Base-by-base conservation (phyloP, 1,284 basidiomycete genomes). In the Malassezia obtusa region DNA sequence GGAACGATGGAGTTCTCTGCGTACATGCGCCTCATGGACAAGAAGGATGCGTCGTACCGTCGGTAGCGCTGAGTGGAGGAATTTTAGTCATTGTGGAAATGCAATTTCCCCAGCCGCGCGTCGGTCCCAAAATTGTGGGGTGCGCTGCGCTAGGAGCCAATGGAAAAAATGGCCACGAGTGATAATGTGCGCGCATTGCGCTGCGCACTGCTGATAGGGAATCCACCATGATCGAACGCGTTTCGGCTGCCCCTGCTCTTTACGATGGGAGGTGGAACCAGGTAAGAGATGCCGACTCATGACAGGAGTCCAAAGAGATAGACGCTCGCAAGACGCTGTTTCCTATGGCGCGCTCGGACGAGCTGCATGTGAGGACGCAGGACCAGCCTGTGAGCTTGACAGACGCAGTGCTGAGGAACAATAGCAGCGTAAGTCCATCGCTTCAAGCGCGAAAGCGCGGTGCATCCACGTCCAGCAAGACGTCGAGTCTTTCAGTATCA, bases 1-100 rank as follows among this genome's bases (percentile, higher is more conserved):
- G 44, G 44, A 9, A 22, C 19, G 4, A 46, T 46, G 44, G 44
- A 46, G 32, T 46, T 46, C 24, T 46, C 44, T 8, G 44, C 44
- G 5, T 46, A n/a, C 35, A 32, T 33, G 44, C 44, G 44, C 14
- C n/a, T 46, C 1, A 32, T 46, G 32, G 44, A 46, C 25, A 46
- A 46, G 35, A n/a, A n/a, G 1, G 44, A 46, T 25, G 14, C 33
- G 15, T 35, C 33, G 3, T 31, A 31, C 4, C 11, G 30, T 14
- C 30, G 30, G 11, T 31, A 31, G 30, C 4, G 11, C 7, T 11
- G 28, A 30, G n/a, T n/a, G n/a, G n/a, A n/a, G n/a, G n/a, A n/a
- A n/a, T n/a, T n/a, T n/a, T n/a, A n/a, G n/a, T n/a, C n/a, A n/a
- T n/a, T n/a, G n/a, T n/a, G n/a, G n/a, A n/a, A n/a, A n/a, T n/a